Conservation (phyloP, 768 basidiomycete genomes). For the Kwoniella sp. region DNA sequence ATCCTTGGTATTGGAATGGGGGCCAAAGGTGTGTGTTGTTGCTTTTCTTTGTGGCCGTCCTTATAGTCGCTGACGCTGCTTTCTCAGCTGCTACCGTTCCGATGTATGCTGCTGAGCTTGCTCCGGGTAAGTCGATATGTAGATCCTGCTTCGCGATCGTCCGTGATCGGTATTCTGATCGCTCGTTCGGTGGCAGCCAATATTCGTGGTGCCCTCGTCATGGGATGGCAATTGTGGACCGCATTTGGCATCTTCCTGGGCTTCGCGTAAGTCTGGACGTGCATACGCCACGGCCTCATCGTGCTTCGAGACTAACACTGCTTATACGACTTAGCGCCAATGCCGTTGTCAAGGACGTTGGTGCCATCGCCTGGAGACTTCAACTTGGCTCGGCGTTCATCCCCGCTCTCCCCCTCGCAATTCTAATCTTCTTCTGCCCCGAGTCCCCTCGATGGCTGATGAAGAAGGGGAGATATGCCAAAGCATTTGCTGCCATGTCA, state of each 20-base stretch:
- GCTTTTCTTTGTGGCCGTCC: too few species aligned
- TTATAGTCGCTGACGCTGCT: too few species aligned
- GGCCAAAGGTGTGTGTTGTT: slow-evolving; percentile 36
- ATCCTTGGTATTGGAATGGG: slow-evolving; percentile 53
- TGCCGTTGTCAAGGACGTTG: slow-evolving; percentile 50
- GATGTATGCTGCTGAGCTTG: slow-evolving; percentile 72
- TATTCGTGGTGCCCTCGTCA: slow-evolving; percentile 86
- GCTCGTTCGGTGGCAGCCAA: slow-evolving; percentile 77
- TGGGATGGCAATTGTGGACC: slow-evolving; percentile 72
- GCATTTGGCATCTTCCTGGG: slow-evolving; percentile 47
- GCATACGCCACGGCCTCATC: too few species aligned
- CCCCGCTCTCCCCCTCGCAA: slow-evolving; percentile 43
- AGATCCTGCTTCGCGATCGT: too few species aligned
- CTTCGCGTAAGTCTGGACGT: too few species aligned
- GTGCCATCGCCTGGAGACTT: slow-evolving; percentile 57
- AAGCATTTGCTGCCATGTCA: slow-evolving; percentile 56
- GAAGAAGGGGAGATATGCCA: slow-evolving; percentile 55
- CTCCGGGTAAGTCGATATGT: slow-evolving; percentile 3
- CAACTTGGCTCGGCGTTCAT: slow-evolving; percentile 58
- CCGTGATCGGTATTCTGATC: slow-evolving; percentile 67
- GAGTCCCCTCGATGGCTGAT: slow-evolving; percentile 58
- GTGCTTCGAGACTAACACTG: too few species aligned
- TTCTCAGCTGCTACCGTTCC: slow-evolving; percentile 61
- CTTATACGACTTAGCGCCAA: slow-evolving; percentile 57
- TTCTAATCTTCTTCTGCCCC: slow-evolving; percentile 50